Base-by-base conservation (phyloP, 345 rosid genomes). In the Stellera chamaejasme region DNA sequence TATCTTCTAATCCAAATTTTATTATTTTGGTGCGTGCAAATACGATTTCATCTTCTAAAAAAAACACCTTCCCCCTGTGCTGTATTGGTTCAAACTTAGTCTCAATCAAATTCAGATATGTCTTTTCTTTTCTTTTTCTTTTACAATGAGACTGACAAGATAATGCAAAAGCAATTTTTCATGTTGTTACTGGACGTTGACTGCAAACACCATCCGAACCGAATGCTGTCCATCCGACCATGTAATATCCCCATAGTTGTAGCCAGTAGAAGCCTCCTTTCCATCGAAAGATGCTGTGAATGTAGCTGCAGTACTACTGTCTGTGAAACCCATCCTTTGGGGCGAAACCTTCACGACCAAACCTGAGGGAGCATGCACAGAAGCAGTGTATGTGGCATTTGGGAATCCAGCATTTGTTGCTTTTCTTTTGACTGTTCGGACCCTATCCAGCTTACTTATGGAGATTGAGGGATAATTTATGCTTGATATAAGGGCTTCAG, bases 381-480 rank as follows among this genome's bases (percentile, higher is more conserved):
- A 55, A 5, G 78, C 73, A 46, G 62, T 25, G 55, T 85, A 85
- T 1, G 83, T 81, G 19, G 79, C 63, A 63, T 83, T 83, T 15
- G 62, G 63, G 2, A 58, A 56, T 57, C 91, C 91, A 0, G 83
- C 82, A 13, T 89, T 89, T 0, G 85, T 89, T 11, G 67, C 87
- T 0, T 67, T 72, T 70, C 94, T 81, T 57, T 43, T 64, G 27
- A 85, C 48, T 1, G 25, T 70, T 25, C 27, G 55, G 50, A 61
- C 63, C 43, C 74, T 56, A 16, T 49, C 66, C 26, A 89, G 82
- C 43, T 58, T 80, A 49, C 72, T 52, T 13, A 85, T 76, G 60
- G 95, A 89, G 60, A 89, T 78, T 14, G 96, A 88, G 48, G 94
- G 89, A 60, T 88, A 85, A 54, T 88, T 88, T 32, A 88, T 32